Percentiles rank a stretch among this genome's conserved stretches.
Evolutionary conservation across 1,284 basidiomycete species (phyloP).

Genomic region (Pseudomicrostroma phylloplanum): DNA sequence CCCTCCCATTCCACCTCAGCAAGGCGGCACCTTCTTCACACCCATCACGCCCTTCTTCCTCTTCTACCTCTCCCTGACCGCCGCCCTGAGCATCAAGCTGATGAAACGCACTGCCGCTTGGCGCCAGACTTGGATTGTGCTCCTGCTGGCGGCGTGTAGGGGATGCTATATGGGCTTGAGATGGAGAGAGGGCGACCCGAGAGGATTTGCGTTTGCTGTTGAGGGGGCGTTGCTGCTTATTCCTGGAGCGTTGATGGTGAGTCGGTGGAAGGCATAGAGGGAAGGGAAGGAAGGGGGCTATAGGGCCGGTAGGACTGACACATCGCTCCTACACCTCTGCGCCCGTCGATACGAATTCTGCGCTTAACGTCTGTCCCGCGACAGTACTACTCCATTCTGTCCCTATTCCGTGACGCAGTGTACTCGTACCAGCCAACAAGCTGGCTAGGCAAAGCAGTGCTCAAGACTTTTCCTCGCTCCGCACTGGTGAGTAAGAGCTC

Average conservation of each 20-base stretch:
- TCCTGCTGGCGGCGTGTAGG: background rate
- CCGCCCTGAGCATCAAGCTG: background rate
- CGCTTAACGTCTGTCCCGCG: background rate
- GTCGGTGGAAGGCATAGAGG: background rate
- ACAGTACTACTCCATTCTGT: background rate
- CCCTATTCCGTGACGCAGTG: background rate
- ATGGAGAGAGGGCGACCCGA: background rate
- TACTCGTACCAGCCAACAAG: background rate
- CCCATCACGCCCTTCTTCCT: slow-evolving; percentile 1
- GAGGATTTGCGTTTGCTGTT: background rate
- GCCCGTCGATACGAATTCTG: too few species aligned
- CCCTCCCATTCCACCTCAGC: background rate
- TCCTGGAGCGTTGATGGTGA: background rate
- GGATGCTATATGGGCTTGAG: background rate
- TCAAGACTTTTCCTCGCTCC: background rate
- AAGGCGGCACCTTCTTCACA: background rate
- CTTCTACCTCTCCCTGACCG: background rate
- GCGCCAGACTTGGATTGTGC: background rate
- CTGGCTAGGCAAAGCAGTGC: background rate
- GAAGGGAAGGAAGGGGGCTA: background rate
- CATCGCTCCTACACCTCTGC: too few species aligned
- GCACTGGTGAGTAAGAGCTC: background rate
- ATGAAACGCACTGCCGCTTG: background rate
- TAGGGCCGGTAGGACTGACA: too few species aligned
- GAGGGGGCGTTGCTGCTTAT: background rate